Evolutionary conservation across 345 rosid genomes (phyloP).

Genomic region (Populus ilicifolia): DNA sequence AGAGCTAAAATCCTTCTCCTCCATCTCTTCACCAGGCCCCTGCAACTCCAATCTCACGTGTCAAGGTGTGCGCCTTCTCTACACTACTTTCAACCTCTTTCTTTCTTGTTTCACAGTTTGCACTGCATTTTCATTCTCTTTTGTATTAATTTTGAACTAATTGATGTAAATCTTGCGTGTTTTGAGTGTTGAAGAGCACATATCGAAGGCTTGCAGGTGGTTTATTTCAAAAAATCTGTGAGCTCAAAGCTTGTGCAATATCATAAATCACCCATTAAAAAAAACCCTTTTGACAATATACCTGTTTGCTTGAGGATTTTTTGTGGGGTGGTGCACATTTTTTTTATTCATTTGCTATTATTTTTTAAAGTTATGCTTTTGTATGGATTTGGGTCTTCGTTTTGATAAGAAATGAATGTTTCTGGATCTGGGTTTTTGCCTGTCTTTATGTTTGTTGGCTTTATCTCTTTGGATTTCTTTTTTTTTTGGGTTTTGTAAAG

Average conservation of each 20-base stretch:
- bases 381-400: background rate
- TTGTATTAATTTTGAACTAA: too few species aligned
- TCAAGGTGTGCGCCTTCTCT: background rate
- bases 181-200: slow-evolving; percentile 42
- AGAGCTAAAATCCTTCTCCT: background rate
- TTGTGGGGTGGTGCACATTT: slow-evolving; percentile 39
- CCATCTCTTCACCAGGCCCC: background rate
- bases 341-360: background rate
- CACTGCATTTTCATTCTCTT: background rate
- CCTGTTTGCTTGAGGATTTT: slow-evolving; percentile 24
- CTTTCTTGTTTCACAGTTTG: background rate
- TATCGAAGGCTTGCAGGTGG: slow-evolving; percentile 78
- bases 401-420: background rate
- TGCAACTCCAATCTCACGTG: background rate
- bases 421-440: background rate
- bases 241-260: slow-evolving; percentile 88
- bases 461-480: background rate
- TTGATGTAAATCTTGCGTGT: background rate
- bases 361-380: background rate
- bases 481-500: slow-evolving; percentile 15
- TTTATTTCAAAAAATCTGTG: slow-evolving; percentile 32
- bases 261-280: slow-evolving; percentile 25
- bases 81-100: background rate
- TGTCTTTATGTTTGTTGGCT: background rate
- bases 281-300: slow-evolving; percentile 16